Conservation (phyloP, 1,284 basidiomycete species). For the Irpex rosettiformis region DNA sequence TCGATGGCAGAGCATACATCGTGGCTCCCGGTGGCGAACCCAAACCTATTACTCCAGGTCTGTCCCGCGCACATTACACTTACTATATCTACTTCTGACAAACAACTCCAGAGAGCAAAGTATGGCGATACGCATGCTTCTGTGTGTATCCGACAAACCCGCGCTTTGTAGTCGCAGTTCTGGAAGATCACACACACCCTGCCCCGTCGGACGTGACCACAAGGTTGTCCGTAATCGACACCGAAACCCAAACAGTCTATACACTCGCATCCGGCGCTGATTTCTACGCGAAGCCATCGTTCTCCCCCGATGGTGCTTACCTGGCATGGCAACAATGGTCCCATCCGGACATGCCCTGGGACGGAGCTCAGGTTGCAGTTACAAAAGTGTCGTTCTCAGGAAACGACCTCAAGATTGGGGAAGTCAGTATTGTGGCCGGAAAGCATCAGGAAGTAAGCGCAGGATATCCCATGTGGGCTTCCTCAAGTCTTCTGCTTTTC, state of each 20-base stretch:
- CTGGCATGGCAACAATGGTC: constrained; percentile 73
- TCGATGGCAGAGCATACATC: constrained; percentile 48
- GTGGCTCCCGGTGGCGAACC: constrained; percentile 37
- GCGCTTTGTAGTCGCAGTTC: constrained; percentile 48
- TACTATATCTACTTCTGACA: background rate
- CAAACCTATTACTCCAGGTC: constrained; percentile 60
- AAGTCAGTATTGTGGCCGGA: constrained; percentile 44
- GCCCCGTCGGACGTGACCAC: constrained; percentile 53
- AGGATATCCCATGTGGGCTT: constrained; percentile 58
- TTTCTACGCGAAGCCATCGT: constrained; percentile 61
- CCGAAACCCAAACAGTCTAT: constrained; percentile 35
- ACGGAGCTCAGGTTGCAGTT: constrained; percentile 59
- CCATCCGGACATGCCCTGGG: constrained; percentile 84
- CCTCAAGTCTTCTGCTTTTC: constrained; percentile 58
- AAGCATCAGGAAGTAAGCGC: constrained; percentile 44
- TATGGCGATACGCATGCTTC: constrained; percentile 57
- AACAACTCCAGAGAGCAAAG: constrained; percentile 37
- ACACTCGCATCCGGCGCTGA: constrained; percentile 55
- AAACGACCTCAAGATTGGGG: constrained; percentile 29
- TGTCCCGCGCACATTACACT: constrained; percentile 10
- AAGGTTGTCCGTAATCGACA: constrained; percentile 55
- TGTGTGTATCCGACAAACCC: constrained; percentile 43
- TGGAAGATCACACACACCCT: constrained; percentile 69
- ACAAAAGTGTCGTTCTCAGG: constrained; percentile 35
- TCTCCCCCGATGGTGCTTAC: constrained; percentile 65